These are phyloP conservation scores for Stylosanthes scabra DNA, from an alignment of 331 rosid genomes.

Conservation along the genomic window DNA sequence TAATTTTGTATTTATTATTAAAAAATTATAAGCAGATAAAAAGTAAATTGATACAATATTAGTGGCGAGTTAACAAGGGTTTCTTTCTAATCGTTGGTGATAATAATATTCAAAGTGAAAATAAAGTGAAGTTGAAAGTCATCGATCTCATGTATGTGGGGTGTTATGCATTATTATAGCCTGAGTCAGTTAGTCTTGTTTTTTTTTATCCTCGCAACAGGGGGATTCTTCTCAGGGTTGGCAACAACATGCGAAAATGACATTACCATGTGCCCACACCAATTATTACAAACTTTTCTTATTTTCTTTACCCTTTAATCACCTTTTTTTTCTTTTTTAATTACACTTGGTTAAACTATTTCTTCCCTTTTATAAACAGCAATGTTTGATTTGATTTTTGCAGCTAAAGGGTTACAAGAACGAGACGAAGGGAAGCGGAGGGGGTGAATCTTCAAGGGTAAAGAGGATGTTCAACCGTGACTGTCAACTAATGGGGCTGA, in stretches of 20 bases:
- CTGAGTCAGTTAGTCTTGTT: neutral
- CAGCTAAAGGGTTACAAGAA: constrained; percentile 69
- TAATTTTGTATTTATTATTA: no score
- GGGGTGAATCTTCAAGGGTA: constrained; percentile 56
- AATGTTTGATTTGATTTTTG: neutral
- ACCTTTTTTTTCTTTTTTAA: neutral
- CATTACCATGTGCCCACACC: constrained; percentile 29
- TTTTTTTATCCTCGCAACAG: constrained; percentile 11
- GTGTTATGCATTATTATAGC: neutral
- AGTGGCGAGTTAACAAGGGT: no score
- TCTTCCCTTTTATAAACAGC: neutral
- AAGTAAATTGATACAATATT: no score
- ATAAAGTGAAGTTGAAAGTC: neutral
- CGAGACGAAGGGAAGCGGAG: constrained; percentile 49
- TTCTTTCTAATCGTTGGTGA: neutral
- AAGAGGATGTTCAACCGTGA: constrained; percentile 88
- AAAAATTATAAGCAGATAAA: no score
- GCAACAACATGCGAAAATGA: constrained; percentile 29
- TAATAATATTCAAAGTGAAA: neutral
- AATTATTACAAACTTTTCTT: constrained; percentile 15
- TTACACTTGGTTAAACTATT: neutral
- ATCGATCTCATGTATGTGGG: no score
- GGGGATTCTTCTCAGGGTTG: constrained; percentile 11
- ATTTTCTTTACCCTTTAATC: neutral
- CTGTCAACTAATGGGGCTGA: constrained; percentile 97